Conservation (phyloP, 129 eudicot genomes). For the Pittosporum tobira region DNA sequence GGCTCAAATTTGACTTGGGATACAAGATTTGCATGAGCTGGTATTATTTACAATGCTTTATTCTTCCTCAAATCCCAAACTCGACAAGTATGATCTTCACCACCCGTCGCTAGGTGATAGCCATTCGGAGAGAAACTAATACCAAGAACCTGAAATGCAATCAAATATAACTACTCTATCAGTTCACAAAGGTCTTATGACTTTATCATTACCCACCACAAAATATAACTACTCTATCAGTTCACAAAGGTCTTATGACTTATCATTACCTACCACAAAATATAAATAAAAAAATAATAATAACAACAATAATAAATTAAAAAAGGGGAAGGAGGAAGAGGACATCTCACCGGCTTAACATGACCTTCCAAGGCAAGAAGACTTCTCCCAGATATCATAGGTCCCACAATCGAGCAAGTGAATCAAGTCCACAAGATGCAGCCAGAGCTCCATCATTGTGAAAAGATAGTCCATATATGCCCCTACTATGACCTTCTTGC, state of each 20-base stretch:
- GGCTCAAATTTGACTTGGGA: slow-evolving; percentile 97
- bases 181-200: not conserved
- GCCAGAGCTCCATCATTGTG: slow-evolving; percentile 89
- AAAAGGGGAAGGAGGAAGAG: not conserved
- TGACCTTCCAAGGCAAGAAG: slow-evolving; percentile 95
- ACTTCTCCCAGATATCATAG: slow-evolving; percentile 87
- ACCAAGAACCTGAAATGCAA: slow-evolving; percentile 50
- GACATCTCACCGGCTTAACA: slow-evolving; percentile 70
- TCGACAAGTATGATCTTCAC: slow-evolving; percentile 94
- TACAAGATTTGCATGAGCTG: slow-evolving; percentile 86
- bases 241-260: not conserved
- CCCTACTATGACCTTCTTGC: slow-evolving; percentile 98
- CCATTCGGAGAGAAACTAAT: slow-evolving; percentile 91
- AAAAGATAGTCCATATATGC: slow-evolving; percentile 79
- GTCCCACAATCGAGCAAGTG: slow-evolving; percentile 99
- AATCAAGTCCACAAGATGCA: slow-evolving; percentile 88
- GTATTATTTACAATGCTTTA: slow-evolving; percentile 73
- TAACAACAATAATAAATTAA: not conserved
- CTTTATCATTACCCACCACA: not conserved
- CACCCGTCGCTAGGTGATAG: slow-evolving; percentile 88
- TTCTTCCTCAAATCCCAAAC: slow-evolving; percentile 96
- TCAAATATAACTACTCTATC: slow-evolving; percentile 6
- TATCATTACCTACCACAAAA: slow-evolving; percentile 1
- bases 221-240: slow-evolving; percentile 3
- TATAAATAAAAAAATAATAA: not conserved